Evolutionary conservation across 2,329 filamentous ascomycete genomes (phyloP).

Genomic region (Hypoxylon sp.): DNA sequence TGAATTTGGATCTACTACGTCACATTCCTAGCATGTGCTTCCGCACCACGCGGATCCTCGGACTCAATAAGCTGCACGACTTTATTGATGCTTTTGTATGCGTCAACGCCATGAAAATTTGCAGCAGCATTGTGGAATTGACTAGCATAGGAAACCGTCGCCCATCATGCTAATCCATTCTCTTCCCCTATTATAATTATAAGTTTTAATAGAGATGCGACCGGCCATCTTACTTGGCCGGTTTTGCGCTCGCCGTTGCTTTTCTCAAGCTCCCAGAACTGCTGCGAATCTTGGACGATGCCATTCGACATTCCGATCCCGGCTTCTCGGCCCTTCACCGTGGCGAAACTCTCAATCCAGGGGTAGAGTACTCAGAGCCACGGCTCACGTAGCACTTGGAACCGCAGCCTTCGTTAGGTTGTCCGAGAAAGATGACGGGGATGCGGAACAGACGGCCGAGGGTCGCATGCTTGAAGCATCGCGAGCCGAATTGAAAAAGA

Average conservation of each 20-base stretch:
- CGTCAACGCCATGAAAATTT: slow-evolving; percentile 25
- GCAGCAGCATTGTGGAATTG: slow-evolving; percentile 41
- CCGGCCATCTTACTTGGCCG: slow-evolving; percentile 61
- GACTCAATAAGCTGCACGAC: slow-evolving; percentile 1
- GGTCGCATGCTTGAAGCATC: slow-evolving; percentile 89
- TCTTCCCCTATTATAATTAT: slow-evolving; percentile 28
- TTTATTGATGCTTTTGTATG: neutral
- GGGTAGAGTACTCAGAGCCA: slow-evolving; percentile 57
- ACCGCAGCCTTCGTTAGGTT: slow-evolving; percentile 71
- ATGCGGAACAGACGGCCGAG: slow-evolving; percentile 76
- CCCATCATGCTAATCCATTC: slow-evolving; percentile 36
- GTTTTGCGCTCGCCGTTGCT: slow-evolving; percentile 59
- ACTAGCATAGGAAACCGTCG: slow-evolving; percentile 17
- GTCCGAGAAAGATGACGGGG: slow-evolving; percentile 68
- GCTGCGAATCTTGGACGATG: slow-evolving; percentile 37
- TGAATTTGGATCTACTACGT: slow-evolving; percentile 33
- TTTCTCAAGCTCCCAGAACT: slow-evolving; percentile 40
- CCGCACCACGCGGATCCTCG: slow-evolving; percentile 10
- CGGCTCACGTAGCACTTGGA: slow-evolving; percentile 62
- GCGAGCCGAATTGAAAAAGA: slow-evolving; percentile 80
- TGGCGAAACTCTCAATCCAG: slow-evolving; percentile 40
- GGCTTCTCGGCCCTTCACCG: slow-evolving; percentile 26
- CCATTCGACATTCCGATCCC: slow-evolving; percentile 44
- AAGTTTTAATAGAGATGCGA: slow-evolving; percentile 60
- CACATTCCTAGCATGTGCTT: slow-evolving; percentile 22